Percentiles rank a stretch among this genome's conserved stretches.
Conservation (phyloP, 768 basidiomycete genomes). For the Candolleomyces eurysporus region DNA sequence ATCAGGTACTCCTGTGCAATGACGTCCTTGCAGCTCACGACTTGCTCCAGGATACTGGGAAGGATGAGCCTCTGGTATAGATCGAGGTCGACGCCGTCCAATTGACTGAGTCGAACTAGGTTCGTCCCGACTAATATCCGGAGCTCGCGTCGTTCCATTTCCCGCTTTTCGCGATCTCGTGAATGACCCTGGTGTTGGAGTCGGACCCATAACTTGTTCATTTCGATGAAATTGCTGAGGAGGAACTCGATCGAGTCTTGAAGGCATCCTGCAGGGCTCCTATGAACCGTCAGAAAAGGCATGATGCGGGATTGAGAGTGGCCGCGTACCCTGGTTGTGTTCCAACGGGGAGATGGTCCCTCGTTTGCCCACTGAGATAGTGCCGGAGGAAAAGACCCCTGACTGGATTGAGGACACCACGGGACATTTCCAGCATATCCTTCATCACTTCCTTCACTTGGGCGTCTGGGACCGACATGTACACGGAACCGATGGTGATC, state of each 20-base stretch:
- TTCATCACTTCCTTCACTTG: constrained; percentile 99
- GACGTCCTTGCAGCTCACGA: constrained; percentile 97
- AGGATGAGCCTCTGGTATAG: constrained; percentile 87
- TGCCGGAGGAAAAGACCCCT: constrained; percentile 94
- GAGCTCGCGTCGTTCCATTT: constrained; percentile 91
- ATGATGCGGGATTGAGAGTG: constrained; percentile 1
- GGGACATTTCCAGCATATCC: constrained; percentile 99
- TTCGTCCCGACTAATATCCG: constrained; percentile 98
- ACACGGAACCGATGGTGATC: constrained; percentile 99
- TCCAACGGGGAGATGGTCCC: constrained; percentile 93
- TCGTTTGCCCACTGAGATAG: constrained; percentile 95
- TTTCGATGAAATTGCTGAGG: constrained; percentile 98
- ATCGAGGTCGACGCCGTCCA: constrained; percentile 94
- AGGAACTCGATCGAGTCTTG: constrained; percentile 96
- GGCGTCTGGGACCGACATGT: constrained; percentile 97
- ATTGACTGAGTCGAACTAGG: constrained; percentile 89
- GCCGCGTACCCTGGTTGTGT: constrained; percentile 68
- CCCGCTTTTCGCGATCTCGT: constrained; percentile 94
- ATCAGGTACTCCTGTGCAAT: constrained; percentile 99
- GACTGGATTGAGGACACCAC: constrained; percentile 96
- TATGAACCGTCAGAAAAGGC: background rate
- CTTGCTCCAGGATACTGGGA: constrained; percentile 92
- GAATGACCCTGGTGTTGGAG: constrained; percentile 98
- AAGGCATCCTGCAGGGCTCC: constrained; percentile 81
- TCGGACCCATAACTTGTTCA: constrained; percentile 99